A percentile compares a stretch with the other conserved stretches of the same genome.
Conservation (phyloP, 2,329 filamentous ascomycete species). For the Grosmannia serpens region DNA sequence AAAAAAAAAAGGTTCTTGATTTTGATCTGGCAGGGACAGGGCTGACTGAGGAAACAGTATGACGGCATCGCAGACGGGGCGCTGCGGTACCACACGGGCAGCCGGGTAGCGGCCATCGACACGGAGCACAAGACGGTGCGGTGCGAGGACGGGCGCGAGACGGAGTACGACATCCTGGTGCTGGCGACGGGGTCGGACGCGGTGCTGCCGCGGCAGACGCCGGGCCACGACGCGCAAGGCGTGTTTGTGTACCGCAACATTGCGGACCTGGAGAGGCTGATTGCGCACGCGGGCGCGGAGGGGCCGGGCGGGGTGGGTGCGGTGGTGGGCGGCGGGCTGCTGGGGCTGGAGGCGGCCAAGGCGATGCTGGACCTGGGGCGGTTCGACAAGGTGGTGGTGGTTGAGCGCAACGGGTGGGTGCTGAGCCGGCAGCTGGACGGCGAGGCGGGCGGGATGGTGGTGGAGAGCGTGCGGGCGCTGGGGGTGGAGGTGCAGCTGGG, state of each 20-base stretch:
- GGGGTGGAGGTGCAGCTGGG: constrained; percentile 72
- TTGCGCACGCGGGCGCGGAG: constrained; percentile 50
- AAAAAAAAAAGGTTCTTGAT: no score
- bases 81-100: constrained; percentile 63
- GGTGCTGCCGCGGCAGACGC: constrained; percentile 57
- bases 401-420: constrained; percentile 77
- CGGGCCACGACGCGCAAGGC: constrained; percentile 67
- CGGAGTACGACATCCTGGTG: constrained; percentile 67
- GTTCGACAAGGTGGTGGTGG: constrained; percentile 62
- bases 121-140: constrained; percentile 52
- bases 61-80: constrained; percentile 52
- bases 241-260: constrained; percentile 88
- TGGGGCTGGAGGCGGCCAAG: constrained; percentile 82
- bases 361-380: constrained; percentile 79
- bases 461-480: constrained; percentile 66
- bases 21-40: no score
- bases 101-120: constrained; percentile 56
- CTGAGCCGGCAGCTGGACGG: constrained; percentile 70
- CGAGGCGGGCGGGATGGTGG: constrained; percentile 71
- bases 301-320: constrained; percentile 45
- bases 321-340: constrained; percentile 73
- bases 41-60: constrained; percentile 33
- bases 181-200: constrained; percentile 82
- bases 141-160: constrained; percentile 54
- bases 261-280: constrained; percentile 65